Evolutionary conservation across 441 rosid species (phyloP).

Genomic region (Erodium chrysanthum): DNA sequence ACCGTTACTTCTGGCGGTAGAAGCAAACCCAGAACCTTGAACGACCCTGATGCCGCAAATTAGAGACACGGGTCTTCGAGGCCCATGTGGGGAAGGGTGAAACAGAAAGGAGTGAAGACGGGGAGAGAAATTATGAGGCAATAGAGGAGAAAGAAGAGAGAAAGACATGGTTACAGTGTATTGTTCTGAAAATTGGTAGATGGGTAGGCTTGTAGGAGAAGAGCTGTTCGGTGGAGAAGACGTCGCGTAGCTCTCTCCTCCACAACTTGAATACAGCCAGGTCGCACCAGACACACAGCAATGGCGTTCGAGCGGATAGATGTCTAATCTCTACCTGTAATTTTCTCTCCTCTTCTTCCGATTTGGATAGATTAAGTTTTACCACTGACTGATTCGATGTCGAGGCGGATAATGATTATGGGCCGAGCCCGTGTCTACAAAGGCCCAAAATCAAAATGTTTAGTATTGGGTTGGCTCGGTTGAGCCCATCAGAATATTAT

Average conservation of each 20-base stretch:
- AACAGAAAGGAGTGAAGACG: not conserved
- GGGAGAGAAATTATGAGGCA: not conserved
- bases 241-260: not conserved
- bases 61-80: not conserved
- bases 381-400: not conserved
- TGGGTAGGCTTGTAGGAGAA: not conserved
- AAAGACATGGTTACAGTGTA: not conserved
- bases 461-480: not conserved
- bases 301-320: not conserved
- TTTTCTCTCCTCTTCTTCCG: not conserved
- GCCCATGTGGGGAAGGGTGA: not conserved
- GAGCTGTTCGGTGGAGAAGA: not conserved
- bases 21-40: not conserved
- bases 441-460: not conserved
- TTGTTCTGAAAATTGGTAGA: not conserved
- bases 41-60: not conserved
- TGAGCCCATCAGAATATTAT: conserved; percentile 25
- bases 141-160: conserved; percentile 5
- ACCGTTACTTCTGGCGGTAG: not conserved
- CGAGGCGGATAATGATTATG: not conserved
- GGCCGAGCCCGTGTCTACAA: not conserved
- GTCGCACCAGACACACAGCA: not conserved
- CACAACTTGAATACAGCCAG: not conserved
- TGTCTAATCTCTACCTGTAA: not conserved
- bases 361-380: not conserved